Evolutionary conservation across 345 rosid genomes (phyloP).

Genomic region (Eucalyptus curtisii): DNA sequence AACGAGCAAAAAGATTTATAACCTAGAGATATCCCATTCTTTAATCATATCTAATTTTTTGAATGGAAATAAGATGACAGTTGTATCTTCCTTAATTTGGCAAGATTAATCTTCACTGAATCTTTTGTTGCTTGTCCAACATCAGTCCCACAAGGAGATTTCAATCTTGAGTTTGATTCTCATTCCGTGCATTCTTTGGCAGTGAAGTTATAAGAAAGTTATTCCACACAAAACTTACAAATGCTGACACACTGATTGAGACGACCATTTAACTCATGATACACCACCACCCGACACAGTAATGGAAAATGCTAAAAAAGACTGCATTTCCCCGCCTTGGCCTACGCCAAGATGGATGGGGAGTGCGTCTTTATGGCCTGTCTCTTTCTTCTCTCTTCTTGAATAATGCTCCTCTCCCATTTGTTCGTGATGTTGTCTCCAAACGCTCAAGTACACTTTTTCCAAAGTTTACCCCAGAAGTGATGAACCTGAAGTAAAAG

Average conservation of each 20-base stretch:
- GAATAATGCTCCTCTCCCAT: neutral
- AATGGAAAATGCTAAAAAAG: neutral
- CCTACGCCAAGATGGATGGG: neutral
- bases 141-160: neutral
- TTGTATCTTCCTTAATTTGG: neutral
- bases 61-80: neutral
- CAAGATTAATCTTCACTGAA: neutral
- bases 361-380: neutral
- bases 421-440: neutral
- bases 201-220: neutral
- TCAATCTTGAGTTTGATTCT: neutral
- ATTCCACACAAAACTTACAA: neutral
- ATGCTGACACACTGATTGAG: neutral
- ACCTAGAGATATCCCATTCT: neutral
- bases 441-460: neutral
- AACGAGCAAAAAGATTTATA: neutral
- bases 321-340: neutral
- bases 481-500: neutral
- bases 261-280: neutral
- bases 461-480: neutral
- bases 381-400: neutral
- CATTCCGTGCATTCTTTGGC: neutral
- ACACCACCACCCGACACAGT: neutral
- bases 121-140: neutral
- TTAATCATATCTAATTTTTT: neutral